These are phyloP conservation scores for Phanerochaete sordida DNA, from an alignment of 768 basidiomycete genomes.

Conservation along the genomic window DNA sequence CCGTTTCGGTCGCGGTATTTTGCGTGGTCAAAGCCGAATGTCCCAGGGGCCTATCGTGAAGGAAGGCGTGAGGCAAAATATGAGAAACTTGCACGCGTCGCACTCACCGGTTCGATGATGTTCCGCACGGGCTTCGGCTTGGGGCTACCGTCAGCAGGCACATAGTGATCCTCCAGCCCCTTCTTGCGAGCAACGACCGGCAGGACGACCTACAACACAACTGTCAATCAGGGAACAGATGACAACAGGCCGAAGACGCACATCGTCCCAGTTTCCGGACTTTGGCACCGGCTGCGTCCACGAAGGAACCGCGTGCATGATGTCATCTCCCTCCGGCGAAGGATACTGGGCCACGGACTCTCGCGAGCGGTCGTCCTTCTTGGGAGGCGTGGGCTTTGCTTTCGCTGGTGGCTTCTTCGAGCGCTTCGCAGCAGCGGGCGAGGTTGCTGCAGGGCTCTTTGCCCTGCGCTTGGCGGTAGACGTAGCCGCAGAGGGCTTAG, in stretches of 20 bases:
- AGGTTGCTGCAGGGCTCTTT: slow-evolving; percentile 44
- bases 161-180: slow-evolving; percentile 69
- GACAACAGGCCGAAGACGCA: slow-evolving; percentile 29
- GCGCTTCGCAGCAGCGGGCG: slow-evolving; percentile 36
- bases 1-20: slow-evolving; percentile 54
- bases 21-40: slow-evolving; percentile 73
- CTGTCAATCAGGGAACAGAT: slow-evolving; percentile 8
- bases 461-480: slow-evolving; percentile 36
- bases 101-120: slow-evolving; percentile 50
- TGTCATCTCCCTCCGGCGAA: slow-evolving; percentile 48
- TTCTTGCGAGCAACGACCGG: slow-evolving; percentile 84
- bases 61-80: not conserved
- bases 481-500: slow-evolving; percentile 15
- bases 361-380: slow-evolving; percentile 44
- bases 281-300: slow-evolving; percentile 74
- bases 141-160: slow-evolving; percentile 66
- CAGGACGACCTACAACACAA: slow-evolving; percentile 59
- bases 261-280: slow-evolving; percentile 85
- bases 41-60: slow-evolving; percentile 67
- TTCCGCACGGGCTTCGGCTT: slow-evolving; percentile 42
- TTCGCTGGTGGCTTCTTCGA: slow-evolving; percentile 32
- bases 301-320: slow-evolving; percentile 74
- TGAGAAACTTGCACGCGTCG: not conserved
- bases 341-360: slow-evolving; percentile 68
- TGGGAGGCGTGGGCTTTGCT: slow-evolving; percentile 27